Percentiles rank a stretch among this genome's conserved stretches.
Evolutionary conservation across 192 early-diverging fungal species (phyloP).

Genomic region (Obelidium mucronatum): DNA sequence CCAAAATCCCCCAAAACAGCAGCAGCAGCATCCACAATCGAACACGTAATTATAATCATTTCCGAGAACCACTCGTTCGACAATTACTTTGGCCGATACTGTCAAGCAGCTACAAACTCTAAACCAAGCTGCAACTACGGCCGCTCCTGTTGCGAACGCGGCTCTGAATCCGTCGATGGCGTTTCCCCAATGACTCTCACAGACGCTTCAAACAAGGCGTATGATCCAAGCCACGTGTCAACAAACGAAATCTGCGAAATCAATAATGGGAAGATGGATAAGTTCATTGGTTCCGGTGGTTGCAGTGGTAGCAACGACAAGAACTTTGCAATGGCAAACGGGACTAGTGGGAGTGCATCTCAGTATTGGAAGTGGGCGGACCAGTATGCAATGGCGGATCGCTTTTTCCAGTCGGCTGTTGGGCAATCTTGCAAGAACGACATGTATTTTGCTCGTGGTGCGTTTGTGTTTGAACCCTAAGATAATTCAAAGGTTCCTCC

Average conservation of each 20-base stretch:
- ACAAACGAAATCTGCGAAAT: slow-evolving; percentile 22
- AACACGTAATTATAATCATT: slow-evolving; percentile 25
- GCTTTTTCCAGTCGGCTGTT: slow-evolving; percentile 30
- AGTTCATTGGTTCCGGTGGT: neutral
- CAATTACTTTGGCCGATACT: slow-evolving; percentile 25
- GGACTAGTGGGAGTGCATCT: neutral
- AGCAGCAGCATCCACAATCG: neutral
- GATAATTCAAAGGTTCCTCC: neutral
- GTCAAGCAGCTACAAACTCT: slow-evolving; percentile 2
- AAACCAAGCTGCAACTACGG: slow-evolving; percentile 15
- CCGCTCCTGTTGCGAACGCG: slow-evolving; percentile 9
- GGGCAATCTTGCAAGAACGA: slow-evolving; percentile 23
- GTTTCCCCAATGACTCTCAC: neutral
- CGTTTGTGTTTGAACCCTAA: slow-evolving; percentile 29
- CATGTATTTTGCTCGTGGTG: slow-evolving; percentile 30
- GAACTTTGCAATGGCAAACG: slow-evolving; percentile 30
- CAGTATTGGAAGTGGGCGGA: slow-evolving; percentile 29
- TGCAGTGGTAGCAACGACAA: neutral
- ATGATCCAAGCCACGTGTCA: neutral
- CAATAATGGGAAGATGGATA: slow-evolving; percentile 35
- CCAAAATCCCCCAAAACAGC: too few species aligned
- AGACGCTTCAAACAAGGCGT: neutral
- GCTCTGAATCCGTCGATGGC: neutral
- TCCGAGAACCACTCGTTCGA: slow-evolving; percentile 31
- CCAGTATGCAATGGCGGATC: slow-evolving; percentile 32